Evolutionary conservation across 208 protist genomes (phyloP).

Genomic region (Leishmania aethiopica): DNA sequence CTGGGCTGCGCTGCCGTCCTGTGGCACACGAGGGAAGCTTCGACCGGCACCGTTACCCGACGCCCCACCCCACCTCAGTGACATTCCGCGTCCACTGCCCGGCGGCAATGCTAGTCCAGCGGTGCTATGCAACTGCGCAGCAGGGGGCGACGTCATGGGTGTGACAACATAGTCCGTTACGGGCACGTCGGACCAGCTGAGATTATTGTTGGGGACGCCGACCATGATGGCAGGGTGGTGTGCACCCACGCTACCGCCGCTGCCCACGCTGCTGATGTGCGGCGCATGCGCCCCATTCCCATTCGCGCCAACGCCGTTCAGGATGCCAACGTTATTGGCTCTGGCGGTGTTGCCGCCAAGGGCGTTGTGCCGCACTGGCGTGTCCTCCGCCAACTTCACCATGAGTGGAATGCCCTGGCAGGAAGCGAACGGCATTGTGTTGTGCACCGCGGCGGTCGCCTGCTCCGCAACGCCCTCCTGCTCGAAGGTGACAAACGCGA

Average conservation of each 20-base stretch:
- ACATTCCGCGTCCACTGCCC: not conserved
- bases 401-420: constrained; percentile 74
- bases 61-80: not conserved
- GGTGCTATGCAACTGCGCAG: constrained; percentile 10
- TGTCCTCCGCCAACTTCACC: constrained; percentile 83
- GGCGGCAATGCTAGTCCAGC: not conserved
- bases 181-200: constrained; percentile 18
- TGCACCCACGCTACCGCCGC: not conserved
- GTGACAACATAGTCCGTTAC: constrained; percentile 20
- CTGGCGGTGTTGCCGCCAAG: not conserved
- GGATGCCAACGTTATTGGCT: not conserved
- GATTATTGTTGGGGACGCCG: constrained; percentile 1
- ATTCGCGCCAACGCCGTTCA: not conserved
- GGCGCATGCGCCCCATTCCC: not conserved
- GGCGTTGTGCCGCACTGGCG: constrained; percentile 28
- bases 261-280: not conserved
- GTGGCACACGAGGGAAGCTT: not conserved
- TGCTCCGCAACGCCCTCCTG: constrained; percentile 53
- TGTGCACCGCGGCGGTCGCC: constrained; percentile 69
- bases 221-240: not conserved
- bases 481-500: constrained; percentile 58
- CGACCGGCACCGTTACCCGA: not conserved
- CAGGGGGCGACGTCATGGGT: constrained; percentile 10
- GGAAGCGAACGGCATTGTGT: constrained; percentile 68
- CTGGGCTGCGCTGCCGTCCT: not conserved